Conservation (phyloP, 225 moss, liverwort and hornwort species). For the Antitrichia curtipendula region DNA sequence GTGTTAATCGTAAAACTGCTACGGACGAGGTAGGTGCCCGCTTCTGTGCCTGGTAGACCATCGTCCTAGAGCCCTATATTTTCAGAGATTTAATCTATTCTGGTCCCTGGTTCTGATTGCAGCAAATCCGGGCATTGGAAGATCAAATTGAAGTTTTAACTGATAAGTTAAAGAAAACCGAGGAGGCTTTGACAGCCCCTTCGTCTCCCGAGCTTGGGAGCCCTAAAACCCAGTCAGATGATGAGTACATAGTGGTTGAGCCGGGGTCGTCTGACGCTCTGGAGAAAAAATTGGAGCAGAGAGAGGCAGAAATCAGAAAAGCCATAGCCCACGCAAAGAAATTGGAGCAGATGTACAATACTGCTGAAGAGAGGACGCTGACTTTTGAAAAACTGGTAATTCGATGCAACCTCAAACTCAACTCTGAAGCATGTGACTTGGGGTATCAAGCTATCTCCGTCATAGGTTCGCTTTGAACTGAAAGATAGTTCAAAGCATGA, state of each 20-base stretch:
- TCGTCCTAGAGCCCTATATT: background rate
- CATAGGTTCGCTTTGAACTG: background rate
- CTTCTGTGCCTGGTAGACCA: background rate
- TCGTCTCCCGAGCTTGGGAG: constrained; percentile 10
- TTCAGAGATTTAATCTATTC: background rate
- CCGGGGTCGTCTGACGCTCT: background rate
- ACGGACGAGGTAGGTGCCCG: background rate
- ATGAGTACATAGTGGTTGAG: constrained; percentile 31
- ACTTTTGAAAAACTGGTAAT: constrained; percentile 20
- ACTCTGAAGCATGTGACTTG: background rate
- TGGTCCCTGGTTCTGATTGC: background rate
- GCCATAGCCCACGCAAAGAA: constrained; percentile 18
- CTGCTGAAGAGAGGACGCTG: constrained; percentile 15
- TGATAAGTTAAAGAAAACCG: background rate
- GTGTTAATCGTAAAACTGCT: background rate
- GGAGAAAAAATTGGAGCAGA: constrained; percentile 14
- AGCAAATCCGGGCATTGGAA: constrained; percentile 8
- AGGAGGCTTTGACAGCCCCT: background rate
- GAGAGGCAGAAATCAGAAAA: constrained; percentile 12
- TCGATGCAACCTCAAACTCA: background rate
- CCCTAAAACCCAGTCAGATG: constrained; percentile 22
- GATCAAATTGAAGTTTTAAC: constrained; percentile 2
- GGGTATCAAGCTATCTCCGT: background rate
- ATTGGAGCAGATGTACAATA: constrained; percentile 24
- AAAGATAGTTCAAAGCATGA: background rate